These are phyloP conservation scores for Silene vulgaris DNA, from an alignment of 179 eudicot species.

Conservation along the genomic window DNA sequence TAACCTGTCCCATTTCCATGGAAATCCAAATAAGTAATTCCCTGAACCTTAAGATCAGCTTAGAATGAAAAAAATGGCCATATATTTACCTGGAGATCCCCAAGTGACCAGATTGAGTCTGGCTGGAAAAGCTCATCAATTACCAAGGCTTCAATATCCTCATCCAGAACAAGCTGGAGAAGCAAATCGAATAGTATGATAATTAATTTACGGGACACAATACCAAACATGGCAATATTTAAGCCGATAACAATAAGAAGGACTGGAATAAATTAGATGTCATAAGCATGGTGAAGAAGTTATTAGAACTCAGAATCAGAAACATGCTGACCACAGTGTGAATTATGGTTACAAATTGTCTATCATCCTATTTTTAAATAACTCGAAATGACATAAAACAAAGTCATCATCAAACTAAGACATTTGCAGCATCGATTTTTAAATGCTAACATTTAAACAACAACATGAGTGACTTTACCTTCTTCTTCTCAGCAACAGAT, in stretches of 20 bases:
- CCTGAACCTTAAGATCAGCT: not conserved
- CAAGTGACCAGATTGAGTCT: conserved; percentile 77
- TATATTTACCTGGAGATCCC: conserved; percentile 61
- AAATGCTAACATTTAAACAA: not conserved
- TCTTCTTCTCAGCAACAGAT: conserved; percentile 85
- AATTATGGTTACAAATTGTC: not conserved
- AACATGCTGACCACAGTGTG: not conserved
- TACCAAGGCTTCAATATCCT: conserved; percentile 81
- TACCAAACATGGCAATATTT: not conserved
- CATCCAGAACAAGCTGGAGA: conserved; percentile 62
- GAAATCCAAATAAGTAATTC: not conserved
- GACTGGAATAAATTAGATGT: conserved; percentile 13
- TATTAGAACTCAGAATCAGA: not conserved
- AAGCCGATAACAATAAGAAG: not conserved
- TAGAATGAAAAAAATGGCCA: not conserved
- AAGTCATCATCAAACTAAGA: not conserved
- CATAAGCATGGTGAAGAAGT: not conserved
- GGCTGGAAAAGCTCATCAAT: conserved; percentile 90
- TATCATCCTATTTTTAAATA: not conserved
- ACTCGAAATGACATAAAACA: not conserved
- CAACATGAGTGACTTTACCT: conserved; percentile 35
- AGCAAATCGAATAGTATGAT: not conserved
- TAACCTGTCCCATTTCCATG: conserved; percentile 43
- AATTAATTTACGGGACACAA: not conserved
- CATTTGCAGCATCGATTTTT: not conserved